A percentile compares a stretch with the other conserved stretches of the same genome.
Conservation (phyloP, 2,329 filamentous ascomycete genomes). For the Pseudocercospora fuligena region DNA sequence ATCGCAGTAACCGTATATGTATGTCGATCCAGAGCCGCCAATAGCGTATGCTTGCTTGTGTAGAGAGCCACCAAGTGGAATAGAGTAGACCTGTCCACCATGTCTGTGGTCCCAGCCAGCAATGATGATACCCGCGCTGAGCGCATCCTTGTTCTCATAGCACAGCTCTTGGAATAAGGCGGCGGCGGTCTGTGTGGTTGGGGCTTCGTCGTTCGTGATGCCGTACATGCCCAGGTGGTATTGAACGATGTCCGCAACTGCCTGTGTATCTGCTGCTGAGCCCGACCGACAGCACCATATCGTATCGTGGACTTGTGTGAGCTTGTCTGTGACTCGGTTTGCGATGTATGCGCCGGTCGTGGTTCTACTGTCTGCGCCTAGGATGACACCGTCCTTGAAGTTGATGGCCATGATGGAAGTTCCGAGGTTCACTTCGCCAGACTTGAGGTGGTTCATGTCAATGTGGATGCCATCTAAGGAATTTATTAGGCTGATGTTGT, state of each 20-base stretch:
- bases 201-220: constrained; percentile 84
- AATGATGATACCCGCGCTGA: constrained; percentile 96
- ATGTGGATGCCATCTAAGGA: constrained; percentile 93
- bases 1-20: constrained; percentile 99
- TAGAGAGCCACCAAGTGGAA: constrained; percentile 92
- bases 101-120: constrained; percentile 96
- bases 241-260: constrained; percentile 95
- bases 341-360: constrained; percentile 98
- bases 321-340: constrained; percentile 98
- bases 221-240: constrained; percentile 94
- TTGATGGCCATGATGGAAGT: constrained; percentile 99
- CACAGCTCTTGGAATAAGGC: constrained; percentile 97
- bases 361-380: constrained; percentile 96
- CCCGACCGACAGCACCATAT: constrained; percentile 99
- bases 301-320: constrained; percentile 96
- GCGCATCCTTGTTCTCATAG: constrained; percentile 93
- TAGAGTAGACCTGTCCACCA: constrained; percentile 96
- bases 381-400: constrained; percentile 97
- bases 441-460: constrained; percentile 98
- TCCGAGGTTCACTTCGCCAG: constrained; percentile 97
- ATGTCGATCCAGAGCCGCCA: constrained; percentile 94
- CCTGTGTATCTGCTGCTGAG: constrained; percentile 96
- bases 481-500: constrained; percentile 20
- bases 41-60: constrained; percentile 98
- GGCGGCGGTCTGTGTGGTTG: constrained; percentile 92